phyloP scores from a whole-genome alignment of 1,139 yeast genomes.

The Tardiomyces depauwii region DNA sequence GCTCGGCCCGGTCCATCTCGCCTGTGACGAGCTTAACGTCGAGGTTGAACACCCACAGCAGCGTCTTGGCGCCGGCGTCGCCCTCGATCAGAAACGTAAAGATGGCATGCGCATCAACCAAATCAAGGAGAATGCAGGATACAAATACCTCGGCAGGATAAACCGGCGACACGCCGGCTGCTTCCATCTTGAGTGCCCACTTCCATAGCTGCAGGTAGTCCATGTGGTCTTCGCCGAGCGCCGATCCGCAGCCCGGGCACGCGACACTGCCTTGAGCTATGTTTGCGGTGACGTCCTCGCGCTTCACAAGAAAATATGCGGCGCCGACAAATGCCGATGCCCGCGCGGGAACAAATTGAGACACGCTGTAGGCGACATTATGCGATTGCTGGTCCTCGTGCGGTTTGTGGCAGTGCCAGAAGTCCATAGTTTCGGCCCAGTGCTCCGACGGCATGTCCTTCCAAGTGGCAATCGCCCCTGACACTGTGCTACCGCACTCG shows the following conservation, averaged over 20 bases:
- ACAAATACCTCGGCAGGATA: slow-evolving; percentile 6
- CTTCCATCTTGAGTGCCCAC: slow-evolving; percentile 43
- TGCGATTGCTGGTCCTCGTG: slow-evolving; percentile 22
- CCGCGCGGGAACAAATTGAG: slow-evolving; percentile 35
- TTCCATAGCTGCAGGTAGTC: slow-evolving; percentile 27
- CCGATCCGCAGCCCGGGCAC: neutral
- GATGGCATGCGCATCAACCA: slow-evolving; percentile 26
- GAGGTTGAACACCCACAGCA: slow-evolving; percentile 49
- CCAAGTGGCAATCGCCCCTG: slow-evolving; percentile 12
- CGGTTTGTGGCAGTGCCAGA: slow-evolving; percentile 98
- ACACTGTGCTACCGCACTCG: neutral
- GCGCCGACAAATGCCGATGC: slow-evolving; percentile 44
- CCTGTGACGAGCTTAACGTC: slow-evolving; percentile 30
- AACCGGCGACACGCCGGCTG: neutral
- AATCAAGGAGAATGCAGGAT: slow-evolving; percentile 8
- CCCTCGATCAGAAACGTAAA: slow-evolving; percentile 20
- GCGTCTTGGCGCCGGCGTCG: slow-evolving; percentile 9
- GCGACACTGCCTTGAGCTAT: neutral
- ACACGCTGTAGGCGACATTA: slow-evolving; percentile 17
- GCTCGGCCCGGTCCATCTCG: slow-evolving; percentile 10
- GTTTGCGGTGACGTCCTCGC: slow-evolving; percentile 13
- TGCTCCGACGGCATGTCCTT: slow-evolving; percentile 78
- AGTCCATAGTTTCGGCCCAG: slow-evolving; percentile 95
- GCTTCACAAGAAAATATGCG: slow-evolving; percentile 40
- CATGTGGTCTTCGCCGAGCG: slow-evolving; percentile 1